Evolutionary conservation across 495 filamentous ascomycete genomes (phyloP), one percentile per base, ranked within the genome.

Genomic region (Platismatia glauca): DNA sequence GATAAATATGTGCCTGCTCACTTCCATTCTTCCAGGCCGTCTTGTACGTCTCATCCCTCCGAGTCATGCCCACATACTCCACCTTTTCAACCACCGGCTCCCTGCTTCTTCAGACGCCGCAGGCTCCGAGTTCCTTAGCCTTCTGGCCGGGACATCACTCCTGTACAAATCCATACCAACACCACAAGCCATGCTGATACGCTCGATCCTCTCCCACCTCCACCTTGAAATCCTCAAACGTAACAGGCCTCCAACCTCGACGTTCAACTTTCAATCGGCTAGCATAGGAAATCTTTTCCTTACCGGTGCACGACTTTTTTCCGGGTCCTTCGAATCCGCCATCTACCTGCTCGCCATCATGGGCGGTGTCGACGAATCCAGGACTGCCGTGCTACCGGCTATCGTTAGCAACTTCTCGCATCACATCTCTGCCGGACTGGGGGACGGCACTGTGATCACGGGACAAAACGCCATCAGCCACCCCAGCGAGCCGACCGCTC

Each of bases 381-480:
- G 75, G 11, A 84, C 95, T 44, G 79, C 83, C 0, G 89, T 96
- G 1, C 84, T 97, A 4, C 93, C 93, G 0, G 90, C 90, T 27
- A 90, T 97, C 69, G 93, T 96, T 76, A 89, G 85, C 58, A 97
- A 96, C 72, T 95, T 95, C 74, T 86, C 90, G 4, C 88, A 95
- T 68, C 93, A 97, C 73, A 97, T 97, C 71, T 88, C 85, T 22
- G 94, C 91, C 4, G 88, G 87, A 0, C 78, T 97, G 0, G 78
- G 76, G 50, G 80, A 97, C 71, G 88, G 89, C 8, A 86, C 83
- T 18, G 75, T 84, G n/a, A 94, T 97, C 66, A 86, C 87, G 0
- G 93, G 93, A 1, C 94, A 97, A 69, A 96, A 96, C 73, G 85
- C 86, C 68, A 97, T 97, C 71, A 89, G 85, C 15, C 94, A 97